Base-by-base conservation (phyloP, 306 rosid species). In the Prunus armeniaca region DNA sequence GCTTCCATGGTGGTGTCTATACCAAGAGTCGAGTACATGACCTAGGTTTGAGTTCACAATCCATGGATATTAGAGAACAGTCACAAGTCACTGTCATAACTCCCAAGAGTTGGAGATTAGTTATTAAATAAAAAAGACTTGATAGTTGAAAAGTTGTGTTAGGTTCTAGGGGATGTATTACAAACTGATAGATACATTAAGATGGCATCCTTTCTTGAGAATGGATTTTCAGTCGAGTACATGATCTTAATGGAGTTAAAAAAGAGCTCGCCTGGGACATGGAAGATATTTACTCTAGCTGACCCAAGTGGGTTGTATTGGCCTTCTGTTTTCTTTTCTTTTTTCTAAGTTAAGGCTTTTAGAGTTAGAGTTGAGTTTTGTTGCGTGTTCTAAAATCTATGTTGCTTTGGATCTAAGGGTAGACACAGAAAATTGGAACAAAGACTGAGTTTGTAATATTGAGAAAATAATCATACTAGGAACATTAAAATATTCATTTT, bases 41-140 rank as follows among this genome's bases (percentile, higher is more conserved):
- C 87, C 90, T 72, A 83, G 88, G 88, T 80, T 82, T 88, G 85
- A 83, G 86, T 81, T 78, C 84, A 80, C 76, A 73, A 69, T 78
- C 54, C 78, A 79, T 64, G 65, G 65, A 82, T 47, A 81, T 80
- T 68, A 56, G 75, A 72, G 72, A 81, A 65, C 62, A 74, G 77
- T 71, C 78, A 61, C 43, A 69, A 27, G 69, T 66, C 68, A 69
- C 73, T 69, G 20, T 72, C 68, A 43, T 64, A n/a, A 38, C 28
- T 75, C 55, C 24, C 57, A 69, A 50, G n/a, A 45, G 62, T 43
- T 32, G 58, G 64, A 84, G 66, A 17, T 54, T 71, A 54, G 75
- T 34, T 28, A 17, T 10, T 30, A 51, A 32, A 51, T 1, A 19
- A 12, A 56, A 52, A 54, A 34, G 30, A 54, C 41, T 12, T 75